phyloP scores from a whole-genome alignment of 768 basidiomycete species.

The Mycena polygramma region DNA sequence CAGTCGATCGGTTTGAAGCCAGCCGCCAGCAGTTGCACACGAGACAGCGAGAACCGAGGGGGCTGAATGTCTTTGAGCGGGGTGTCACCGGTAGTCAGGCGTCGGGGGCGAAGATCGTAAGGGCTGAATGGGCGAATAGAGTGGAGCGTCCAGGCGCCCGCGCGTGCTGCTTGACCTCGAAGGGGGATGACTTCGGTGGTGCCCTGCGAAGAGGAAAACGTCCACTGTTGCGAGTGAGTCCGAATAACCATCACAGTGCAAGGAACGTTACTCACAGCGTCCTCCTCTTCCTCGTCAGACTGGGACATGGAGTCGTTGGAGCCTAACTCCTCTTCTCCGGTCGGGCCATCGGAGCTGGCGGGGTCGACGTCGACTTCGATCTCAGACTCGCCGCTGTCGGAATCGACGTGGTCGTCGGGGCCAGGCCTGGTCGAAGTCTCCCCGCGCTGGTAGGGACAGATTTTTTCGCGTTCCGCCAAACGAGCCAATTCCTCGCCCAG shows the following conservation, averaged over 20 bases:
- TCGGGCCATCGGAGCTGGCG: not conserved
- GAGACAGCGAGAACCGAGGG: not conserved
- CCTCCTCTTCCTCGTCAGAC: not conserved
- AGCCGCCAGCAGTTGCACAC: not conserved
- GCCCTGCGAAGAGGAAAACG: not conserved
- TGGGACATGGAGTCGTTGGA: not conserved
- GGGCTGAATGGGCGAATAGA: not conserved
- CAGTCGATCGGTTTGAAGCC: not conserved
- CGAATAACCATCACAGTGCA: too few species aligned
- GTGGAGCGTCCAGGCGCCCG: not conserved
- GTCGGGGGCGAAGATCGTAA: not conserved
- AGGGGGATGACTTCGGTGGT: not conserved
- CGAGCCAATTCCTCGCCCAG: not conserved
- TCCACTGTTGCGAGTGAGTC: not conserved
- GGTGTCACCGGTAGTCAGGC: not conserved
- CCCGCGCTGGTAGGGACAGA: not conserved
- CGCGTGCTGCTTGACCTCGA: not conserved
- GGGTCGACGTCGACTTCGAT: not conserved
- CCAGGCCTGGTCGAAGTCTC: not conserved
- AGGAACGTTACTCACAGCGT: too few species aligned
- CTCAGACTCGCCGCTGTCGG: not conserved
- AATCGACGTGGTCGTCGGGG: not conserved
- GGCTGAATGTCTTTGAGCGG: not conserved
- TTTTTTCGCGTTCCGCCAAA: not conserved
- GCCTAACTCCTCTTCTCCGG: not conserved